Evolutionary conservation across 331 rosid species (phyloP).

Genomic region (Erythrophleum ivorense): DNA sequence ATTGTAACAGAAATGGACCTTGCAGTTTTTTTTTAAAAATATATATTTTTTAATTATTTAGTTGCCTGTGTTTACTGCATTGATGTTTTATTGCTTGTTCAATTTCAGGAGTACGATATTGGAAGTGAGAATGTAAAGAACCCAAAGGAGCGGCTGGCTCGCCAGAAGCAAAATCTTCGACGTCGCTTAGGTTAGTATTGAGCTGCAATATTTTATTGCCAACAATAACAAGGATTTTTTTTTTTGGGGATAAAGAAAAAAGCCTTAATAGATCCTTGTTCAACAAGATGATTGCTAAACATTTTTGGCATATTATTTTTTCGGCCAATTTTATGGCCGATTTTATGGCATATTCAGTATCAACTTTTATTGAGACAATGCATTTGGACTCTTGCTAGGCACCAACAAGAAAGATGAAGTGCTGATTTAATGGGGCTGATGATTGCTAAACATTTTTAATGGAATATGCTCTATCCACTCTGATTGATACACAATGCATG

Average conservation of each 20-base stretch:
- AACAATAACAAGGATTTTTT: background rate
- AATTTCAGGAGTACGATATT: slow-evolving; percentile 85
- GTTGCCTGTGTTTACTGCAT: background rate
- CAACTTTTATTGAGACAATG: background rate
- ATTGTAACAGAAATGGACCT: background rate
- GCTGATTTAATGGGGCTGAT: background rate
- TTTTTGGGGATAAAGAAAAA: no score
- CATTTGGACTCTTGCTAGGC: slow-evolving; percentile 32
- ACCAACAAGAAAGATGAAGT: background rate
- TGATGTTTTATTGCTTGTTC: slow-evolving; percentile 27
- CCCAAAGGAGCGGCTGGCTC: slow-evolving; percentile 91
- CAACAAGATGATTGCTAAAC: no score
- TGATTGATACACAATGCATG: background rate
- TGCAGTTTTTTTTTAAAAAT: background rate
- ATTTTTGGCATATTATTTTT: no score
- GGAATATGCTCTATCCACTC: background rate
- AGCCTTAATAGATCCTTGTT: no score
- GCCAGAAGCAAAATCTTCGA: slow-evolving; percentile 92
- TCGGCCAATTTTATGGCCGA: background rate
- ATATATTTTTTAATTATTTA: slow-evolving; percentile 10
- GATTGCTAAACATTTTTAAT: background rate
- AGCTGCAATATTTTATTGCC: slow-evolving; percentile 21
- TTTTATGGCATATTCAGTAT: slow-evolving; percentile 16
- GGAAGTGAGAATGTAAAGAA: slow-evolving; percentile 71
- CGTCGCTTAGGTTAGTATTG: slow-evolving; percentile 79